Percentiles rank a stretch among this genome's conserved stretches.
phyloP scores from a whole-genome alignment of 805 yeast genomes.

The Myxozyma vanderwaltii region DNA sequence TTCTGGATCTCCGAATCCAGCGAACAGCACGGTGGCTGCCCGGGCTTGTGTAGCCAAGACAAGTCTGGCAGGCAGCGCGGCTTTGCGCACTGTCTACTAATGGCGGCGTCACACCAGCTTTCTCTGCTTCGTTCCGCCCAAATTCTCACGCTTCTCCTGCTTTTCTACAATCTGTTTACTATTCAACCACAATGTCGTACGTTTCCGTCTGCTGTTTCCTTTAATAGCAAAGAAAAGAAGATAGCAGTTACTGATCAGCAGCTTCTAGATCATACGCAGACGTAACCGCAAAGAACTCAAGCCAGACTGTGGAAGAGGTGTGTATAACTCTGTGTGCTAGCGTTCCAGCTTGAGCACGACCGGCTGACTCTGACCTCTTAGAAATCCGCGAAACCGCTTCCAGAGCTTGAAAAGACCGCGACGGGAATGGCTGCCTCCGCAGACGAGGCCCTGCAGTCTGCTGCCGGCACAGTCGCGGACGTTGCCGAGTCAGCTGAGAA shows the following conservation, averaged over 20 bases:
- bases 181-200: not conserved
- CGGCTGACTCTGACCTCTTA: not conserved
- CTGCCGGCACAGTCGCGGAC: not conserved
- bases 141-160: not conserved
- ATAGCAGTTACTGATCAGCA: not conserved
- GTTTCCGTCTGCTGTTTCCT: no score
- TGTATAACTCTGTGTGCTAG: no score
- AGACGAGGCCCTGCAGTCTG: not conserved
- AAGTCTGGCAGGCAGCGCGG: no score
- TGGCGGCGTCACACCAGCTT: not conserved
- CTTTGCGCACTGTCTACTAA: not conserved
- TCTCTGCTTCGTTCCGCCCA: no score
- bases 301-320: constrained; percentile 28
- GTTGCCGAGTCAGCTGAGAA: not conserved
- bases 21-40: not conserved
- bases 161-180: not conserved
- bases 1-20: not conserved
- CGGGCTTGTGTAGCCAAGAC: not conserved
- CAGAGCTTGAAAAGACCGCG: constrained; percentile 9
- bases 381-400: constrained; percentile 26
- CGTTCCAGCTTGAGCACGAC: no score
- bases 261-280: constrained; percentile 19
- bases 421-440: not conserved
- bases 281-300: constrained; percentile 25
- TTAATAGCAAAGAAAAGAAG: no score